These are phyloP conservation scores for Artemisia argyi DNA, from an alignment of 129 eudicot genomes.

Conservation along the genomic window DNA sequence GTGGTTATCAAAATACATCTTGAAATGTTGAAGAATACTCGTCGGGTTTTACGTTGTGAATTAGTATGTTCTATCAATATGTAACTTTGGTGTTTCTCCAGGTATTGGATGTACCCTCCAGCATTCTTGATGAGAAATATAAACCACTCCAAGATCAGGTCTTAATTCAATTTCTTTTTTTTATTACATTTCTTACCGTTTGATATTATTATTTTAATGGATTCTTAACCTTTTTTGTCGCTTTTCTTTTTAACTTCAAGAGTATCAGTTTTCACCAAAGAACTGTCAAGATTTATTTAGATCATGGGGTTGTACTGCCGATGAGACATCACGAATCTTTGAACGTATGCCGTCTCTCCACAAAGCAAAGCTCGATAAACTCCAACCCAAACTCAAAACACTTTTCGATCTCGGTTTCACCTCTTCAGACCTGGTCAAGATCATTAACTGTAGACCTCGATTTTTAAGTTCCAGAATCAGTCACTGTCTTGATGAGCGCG, in stretches of 20 bases:
- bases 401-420: conserved; percentile 51
- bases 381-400: conserved; percentile 54
- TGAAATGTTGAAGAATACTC: background rate
- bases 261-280: conserved; percentile 28
- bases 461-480: conserved; percentile 42
- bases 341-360: conserved; percentile 53
- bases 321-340: conserved; percentile 47
- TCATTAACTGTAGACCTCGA: conserved; percentile 68
- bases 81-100: background rate
- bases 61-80: background rate
- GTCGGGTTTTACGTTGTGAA: background rate
- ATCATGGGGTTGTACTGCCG: conserved; percentile 57
- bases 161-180: conserved; percentile 22
- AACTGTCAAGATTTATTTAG: conserved; percentile 41
- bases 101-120: conserved; percentile 21
- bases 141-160: conserved; percentile 29
- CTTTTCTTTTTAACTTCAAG: background rate
- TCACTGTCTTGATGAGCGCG: conserved; percentile 46
- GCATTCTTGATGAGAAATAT: conserved; percentile 9
- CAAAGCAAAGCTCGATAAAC: conserved; percentile 36
- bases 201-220: background rate
- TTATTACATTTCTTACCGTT: background rate
- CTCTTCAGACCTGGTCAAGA: conserved; percentile 50
- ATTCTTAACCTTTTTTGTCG: conserved; percentile 18
- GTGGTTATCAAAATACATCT: background rate